These are phyloP conservation scores for Tetracentron sinense DNA, from an alignment of 164 flowering plant species.

Conservation along the genomic window DNA sequence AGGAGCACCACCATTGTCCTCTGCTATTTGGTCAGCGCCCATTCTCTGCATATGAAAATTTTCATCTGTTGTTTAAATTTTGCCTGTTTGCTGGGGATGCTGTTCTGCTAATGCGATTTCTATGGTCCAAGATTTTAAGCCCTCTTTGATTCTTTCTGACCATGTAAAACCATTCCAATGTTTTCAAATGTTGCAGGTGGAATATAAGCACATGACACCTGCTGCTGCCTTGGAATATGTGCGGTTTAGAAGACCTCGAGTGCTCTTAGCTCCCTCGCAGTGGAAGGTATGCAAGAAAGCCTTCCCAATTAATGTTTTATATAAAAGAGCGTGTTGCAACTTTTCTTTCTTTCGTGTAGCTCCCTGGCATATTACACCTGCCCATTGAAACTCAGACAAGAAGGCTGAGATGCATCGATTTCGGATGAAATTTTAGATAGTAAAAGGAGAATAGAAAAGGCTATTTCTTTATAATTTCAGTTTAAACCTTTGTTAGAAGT, in stretches of 20 bases:
- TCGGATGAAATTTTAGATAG: too few relatives aligned
- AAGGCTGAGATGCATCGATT: too few relatives aligned
- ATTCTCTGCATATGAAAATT: neutral
- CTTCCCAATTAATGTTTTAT: neutral
- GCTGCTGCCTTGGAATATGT: slow-evolving; percentile 65
- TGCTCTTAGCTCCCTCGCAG: slow-evolving; percentile 63
- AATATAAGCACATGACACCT: slow-evolving; percentile 73
- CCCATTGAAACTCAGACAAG: too few relatives aligned
- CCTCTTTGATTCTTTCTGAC: slow-evolving; percentile 6
- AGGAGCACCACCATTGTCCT: slow-evolving; percentile 70
- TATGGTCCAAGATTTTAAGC: neutral
- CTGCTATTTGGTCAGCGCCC: slow-evolving; percentile 45
- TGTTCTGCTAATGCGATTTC: slow-evolving; percentile 1
- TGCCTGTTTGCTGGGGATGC: neutral
- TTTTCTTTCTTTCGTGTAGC: neutral
- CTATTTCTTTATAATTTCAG: too few relatives aligned
- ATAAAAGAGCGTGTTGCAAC: neutral
- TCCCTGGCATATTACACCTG: neutral
- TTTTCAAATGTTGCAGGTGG: slow-evolving; percentile 39
- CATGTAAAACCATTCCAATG: neutral
- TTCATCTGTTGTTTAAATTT: neutral
- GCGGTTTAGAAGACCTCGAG: slow-evolving; percentile 74
- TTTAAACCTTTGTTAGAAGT: too few relatives aligned
- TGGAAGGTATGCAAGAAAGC: slow-evolving; percentile 48
- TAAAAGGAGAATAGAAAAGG: too few relatives aligned